Percentiles rank a stretch among this genome's conserved stretches.
Evolutionary conservation across 2,329 filamentous ascomycete genomes (phyloP).

Genomic region (Colletotrichum chrysophilum): DNA sequence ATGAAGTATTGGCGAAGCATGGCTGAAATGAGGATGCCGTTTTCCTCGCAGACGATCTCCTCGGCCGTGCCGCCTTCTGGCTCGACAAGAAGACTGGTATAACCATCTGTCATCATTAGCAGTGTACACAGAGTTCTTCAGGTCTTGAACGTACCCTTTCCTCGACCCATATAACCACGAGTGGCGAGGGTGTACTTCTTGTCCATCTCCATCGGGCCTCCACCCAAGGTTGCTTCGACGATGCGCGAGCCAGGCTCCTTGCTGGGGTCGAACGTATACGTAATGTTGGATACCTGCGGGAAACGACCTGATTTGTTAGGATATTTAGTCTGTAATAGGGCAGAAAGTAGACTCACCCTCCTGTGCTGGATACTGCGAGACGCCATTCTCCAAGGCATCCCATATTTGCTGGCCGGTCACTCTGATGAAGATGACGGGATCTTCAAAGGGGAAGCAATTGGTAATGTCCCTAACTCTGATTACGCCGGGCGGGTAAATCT

Average conservation of each 20-base stretch:
- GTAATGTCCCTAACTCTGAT: constrained; percentile 82
- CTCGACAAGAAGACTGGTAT: constrained; percentile 74
- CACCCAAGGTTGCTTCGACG: constrained; percentile 64
- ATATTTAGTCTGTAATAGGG: fast-evolving
- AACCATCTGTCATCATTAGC: constrained; percentile 65
- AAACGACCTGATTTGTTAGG: constrained; percentile 60
- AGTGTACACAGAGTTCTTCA: not conserved
- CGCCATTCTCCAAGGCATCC: constrained; percentile 84
- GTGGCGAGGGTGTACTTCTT: constrained; percentile 77
- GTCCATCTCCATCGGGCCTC: constrained; percentile 64
- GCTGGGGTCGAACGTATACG: constrained; percentile 73
- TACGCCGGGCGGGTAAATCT: constrained; percentile 83
- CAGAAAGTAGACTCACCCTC: constrained; percentile 60
- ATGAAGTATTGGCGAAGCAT: constrained; percentile 92
- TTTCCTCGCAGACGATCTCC: constrained; percentile 84
- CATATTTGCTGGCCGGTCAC: constrained; percentile 75
- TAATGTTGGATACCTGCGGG: constrained; percentile 85
- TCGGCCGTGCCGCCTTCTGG: constrained; percentile 78
- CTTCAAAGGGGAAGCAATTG: constrained; percentile 91
- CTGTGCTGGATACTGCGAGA: constrained; percentile 80
- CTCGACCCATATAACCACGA: constrained; percentile 86
- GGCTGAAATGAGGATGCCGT: constrained; percentile 83
- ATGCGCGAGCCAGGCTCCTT: constrained; percentile 67
- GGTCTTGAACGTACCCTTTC: constrained; percentile 59
- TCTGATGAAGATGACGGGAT: constrained; percentile 80